These are phyloP conservation scores for Pholiota conissans DNA, from an alignment of 768 basidiomycete genomes.

Conservation along the genomic window DNA sequence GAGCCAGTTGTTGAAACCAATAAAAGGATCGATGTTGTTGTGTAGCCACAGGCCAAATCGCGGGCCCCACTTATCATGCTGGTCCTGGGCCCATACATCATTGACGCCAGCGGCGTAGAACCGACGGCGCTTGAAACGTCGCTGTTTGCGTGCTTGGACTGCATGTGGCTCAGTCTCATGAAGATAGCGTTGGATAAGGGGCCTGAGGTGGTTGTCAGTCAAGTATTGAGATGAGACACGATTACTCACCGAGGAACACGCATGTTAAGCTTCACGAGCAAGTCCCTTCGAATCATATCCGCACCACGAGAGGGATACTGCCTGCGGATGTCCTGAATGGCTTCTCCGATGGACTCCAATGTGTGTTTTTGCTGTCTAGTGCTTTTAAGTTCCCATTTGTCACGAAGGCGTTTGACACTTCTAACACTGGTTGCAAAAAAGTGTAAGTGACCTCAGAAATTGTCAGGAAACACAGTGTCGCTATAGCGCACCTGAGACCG, in stretches of 20 bases:
- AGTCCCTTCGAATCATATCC: constrained; percentile 3
- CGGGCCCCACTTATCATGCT: constrained; percentile 46
- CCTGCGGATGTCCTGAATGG: neutral
- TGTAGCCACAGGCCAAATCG: constrained; percentile 36
- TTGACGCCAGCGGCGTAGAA: constrained; percentile 44
- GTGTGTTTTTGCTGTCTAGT: constrained; percentile 9
- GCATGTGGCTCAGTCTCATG: constrained; percentile 13
- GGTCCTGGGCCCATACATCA: constrained; percentile 36
- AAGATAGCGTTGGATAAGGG: constrained; percentile 2
- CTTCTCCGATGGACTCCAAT: neutral
- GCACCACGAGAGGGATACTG: constrained; percentile 5
- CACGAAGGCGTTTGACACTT: neutral
- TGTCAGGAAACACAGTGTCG: no score
- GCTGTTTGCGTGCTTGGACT: constrained; percentile 15
- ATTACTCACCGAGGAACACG: constrained; percentile 5
- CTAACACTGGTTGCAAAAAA: neutral
- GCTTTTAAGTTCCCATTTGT: neutral
- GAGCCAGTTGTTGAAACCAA: constrained; percentile 29
- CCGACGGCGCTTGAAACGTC: constrained; percentile 23
- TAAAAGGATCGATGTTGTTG: constrained; percentile 34
- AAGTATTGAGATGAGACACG: neutral
- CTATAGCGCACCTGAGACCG: neutral
- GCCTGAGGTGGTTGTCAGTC: neutral
- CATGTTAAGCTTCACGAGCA: neutral
- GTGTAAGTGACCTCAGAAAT: no score